Evolutionary conservation across 2,329 filamentous ascomycete genomes (phyloP).

Genomic region (Fusarium sulawesiense): DNA sequence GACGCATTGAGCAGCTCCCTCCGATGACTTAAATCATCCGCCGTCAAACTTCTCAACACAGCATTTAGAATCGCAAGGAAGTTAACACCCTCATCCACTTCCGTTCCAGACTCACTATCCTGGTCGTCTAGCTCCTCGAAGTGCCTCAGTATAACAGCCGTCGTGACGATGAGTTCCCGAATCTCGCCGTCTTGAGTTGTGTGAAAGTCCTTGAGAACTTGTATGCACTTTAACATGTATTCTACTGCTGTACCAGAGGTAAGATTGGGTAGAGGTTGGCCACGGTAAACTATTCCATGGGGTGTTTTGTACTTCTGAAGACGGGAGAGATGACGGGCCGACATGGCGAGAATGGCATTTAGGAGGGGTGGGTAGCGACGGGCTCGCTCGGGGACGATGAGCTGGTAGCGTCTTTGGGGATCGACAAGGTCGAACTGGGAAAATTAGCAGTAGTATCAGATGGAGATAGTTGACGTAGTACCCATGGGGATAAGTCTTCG

Average conservation of each 20-base stretch:
- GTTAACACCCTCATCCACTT: conserved; percentile 13
- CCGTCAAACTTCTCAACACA: conserved; percentile 31
- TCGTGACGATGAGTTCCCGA: conserved; percentile 30
- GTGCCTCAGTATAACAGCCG: conserved; percentile 28
- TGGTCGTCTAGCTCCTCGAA: conserved; percentile 41
- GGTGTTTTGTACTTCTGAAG: conserved; percentile 19
- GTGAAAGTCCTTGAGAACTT: conserved; percentile 37
- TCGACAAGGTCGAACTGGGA: conserved; percentile 34
- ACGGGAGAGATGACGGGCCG: conserved; percentile 22
- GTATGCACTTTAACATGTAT: conserved; percentile 39
- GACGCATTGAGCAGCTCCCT: conserved; percentile 27
- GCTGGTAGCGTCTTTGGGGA: conserved; percentile 18
- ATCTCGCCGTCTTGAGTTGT: conserved; percentile 30
- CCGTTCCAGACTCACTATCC: not conserved
- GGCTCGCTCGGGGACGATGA: conserved; percentile 33
- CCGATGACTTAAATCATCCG: conserved; percentile 22
- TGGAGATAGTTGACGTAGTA: too few species aligned
- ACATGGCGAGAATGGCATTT: conserved; percentile 35
- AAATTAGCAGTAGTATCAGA: accelerated
- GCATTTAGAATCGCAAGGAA: conserved; percentile 35
- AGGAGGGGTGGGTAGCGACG: conserved; percentile 27
- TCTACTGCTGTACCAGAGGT: conserved; percentile 27
- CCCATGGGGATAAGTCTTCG: conserved; percentile 29
- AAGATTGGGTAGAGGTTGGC: conserved; percentile 19
- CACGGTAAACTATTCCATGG: conserved; percentile 20